These are phyloP conservation scores for Novymonas esmeraldas DNA, from an alignment of 208 protist species.

Conservation along the genomic window DNA sequence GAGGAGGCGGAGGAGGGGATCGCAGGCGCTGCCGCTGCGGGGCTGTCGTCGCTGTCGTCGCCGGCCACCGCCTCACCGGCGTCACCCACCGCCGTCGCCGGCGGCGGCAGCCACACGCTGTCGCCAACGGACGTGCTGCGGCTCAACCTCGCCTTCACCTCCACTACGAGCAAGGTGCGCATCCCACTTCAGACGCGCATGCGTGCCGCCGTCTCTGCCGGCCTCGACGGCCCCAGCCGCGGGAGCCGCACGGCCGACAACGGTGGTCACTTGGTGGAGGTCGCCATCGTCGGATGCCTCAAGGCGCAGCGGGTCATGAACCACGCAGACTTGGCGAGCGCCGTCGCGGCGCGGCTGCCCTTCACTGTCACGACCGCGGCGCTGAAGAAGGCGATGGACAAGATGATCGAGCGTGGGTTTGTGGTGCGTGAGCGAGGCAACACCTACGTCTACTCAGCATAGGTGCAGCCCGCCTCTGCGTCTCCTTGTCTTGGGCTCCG, in stretches of 20 bases:
- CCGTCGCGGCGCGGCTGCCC: constrained; percentile 73
- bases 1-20: too few relatives aligned
- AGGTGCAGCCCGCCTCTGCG: too few relatives aligned
- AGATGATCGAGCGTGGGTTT: constrained; percentile 95
- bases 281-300: constrained; percentile 94
- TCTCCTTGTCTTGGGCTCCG: too few relatives aligned
- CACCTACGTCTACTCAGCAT: constrained; percentile 93
- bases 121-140: constrained; percentile 36
- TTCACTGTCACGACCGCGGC: constrained; percentile 83
- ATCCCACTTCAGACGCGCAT: constrained; percentile 40
- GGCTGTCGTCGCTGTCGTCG: not conserved
- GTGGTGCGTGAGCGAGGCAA: constrained; percentile 78
- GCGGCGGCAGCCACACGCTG: constrained; percentile 2
- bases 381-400: constrained; percentile 95
- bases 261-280: constrained; percentile 89
- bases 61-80: not conserved
- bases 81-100: not conserved
- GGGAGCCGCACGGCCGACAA: constrained; percentile 44
- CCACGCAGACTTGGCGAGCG: constrained; percentile 88
- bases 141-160: constrained; percentile 50
- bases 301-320: constrained; percentile 79
- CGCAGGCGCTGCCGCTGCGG: not conserved
- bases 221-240: constrained; percentile 17
- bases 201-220: constrained; percentile 11
- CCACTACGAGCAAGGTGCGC: constrained; percentile 35